phyloP scores from a whole-genome alignment of 495 filamentous ascomycete species.

The Peziza echinospora region DNA sequence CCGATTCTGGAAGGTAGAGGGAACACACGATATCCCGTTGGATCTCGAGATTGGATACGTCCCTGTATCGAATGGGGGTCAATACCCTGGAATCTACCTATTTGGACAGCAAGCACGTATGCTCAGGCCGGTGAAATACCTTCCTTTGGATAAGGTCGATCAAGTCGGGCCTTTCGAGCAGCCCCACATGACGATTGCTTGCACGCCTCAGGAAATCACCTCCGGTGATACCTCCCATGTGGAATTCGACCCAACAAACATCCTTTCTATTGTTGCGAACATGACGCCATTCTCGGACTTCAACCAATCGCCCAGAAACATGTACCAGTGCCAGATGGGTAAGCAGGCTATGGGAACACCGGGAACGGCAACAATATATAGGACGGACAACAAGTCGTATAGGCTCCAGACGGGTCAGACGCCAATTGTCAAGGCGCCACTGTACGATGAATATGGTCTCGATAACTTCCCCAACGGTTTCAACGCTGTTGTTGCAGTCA shows the following conservation, averaged over 20 bases:
- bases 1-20: conserved; percentile 87
- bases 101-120: conserved; percentile 66
- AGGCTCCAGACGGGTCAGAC: conserved; percentile 89
- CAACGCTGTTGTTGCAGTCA: conserved; percentile 91
- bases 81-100: conserved; percentile 91
- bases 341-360: conserved; percentile 99
- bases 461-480: conserved; percentile 98
- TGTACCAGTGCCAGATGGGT: conserved; percentile 99
- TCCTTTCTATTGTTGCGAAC: conserved; percentile 91
- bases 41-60: conserved; percentile 83
- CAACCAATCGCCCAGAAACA: conserved; percentile 96
- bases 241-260: conserved; percentile 86
- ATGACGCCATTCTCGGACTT: conserved; percentile 98
- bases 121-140: conserved; percentile 78
- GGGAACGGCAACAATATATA: conserved; percentile 60
- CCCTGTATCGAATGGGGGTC: conserved; percentile 64
- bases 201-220: conserved; percentile 59
- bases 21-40: conserved; percentile 58
- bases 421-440: conserved; percentile 70
- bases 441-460: conserved; percentile 88
- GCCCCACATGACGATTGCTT: conserved; percentile 95
- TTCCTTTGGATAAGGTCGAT: conserved; percentile 64
- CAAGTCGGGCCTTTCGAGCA: conserved; percentile 85
- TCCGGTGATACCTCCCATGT: conserved; percentile 78
- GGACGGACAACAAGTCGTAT: conserved; percentile 94